Base-by-base conservation (phyloP, 2,329 filamentous ascomycete species). In the Exophiala lecanii-corni region DNA sequence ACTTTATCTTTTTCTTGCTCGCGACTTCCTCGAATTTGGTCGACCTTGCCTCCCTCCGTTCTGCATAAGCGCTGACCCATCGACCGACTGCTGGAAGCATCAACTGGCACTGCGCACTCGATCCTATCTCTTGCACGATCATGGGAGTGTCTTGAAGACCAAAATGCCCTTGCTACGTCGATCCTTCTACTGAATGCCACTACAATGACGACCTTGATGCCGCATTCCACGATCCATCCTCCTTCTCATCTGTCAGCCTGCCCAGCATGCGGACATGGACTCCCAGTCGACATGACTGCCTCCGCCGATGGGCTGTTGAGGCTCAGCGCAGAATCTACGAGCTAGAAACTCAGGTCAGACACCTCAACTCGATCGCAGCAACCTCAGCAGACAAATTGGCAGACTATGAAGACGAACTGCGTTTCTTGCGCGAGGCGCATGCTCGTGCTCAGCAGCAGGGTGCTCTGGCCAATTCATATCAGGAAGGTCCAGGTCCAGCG, bases 371-470 rank as follows among this genome's bases (percentile, higher is more conserved):
- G 39, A 75, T 74, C 58, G 72, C 73, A 10, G 68, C 69, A 3
- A 63, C 70, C 43, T 71, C 74, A 53, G 75, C 71, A 36, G 70
- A 73, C 53, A 78, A 69, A 59, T 71, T 79, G 50, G 75, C 76
- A 56, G 74, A 80, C 59, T 81, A 81, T 61, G 78, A 82, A 67
- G 76, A 81, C 51, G 75, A 81, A 57, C 64, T 81, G 17, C 74
- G 69, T 41, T 66, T 65, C 39, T 64, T 81, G 21, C 63, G 62
- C 57, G 50, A 52, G n/a, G 45, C 47, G 12, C 41, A 47, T 30
- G 38, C 38, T 17, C 36, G 37, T 17, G 42, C 43, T 9, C 47
- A 51, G 25, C 43, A 49, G 41, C 51, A 54, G 26, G 49, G 20
- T 31, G 34, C 40, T 37, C 32, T 44, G 31, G 30, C 41, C 13